Base-by-base conservation (phyloP, 106 monocot species). In the Amphibolis antarctica region DNA sequence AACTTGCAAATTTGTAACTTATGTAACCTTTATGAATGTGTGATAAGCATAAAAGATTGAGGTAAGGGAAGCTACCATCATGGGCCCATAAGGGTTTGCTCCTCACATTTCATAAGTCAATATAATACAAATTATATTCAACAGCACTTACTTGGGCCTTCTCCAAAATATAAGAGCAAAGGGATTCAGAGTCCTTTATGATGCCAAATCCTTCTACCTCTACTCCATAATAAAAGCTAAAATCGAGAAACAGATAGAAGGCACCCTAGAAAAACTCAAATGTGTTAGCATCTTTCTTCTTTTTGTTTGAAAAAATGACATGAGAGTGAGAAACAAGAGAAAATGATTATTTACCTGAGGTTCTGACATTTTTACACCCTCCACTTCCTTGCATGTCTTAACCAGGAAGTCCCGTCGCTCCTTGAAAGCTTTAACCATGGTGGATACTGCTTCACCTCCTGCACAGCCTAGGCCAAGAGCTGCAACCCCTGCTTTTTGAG, bases 401-500 rank as follows among this genome's bases (percentile, higher is more conserved):
- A 93, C 80, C 12, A 93, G 69, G 70, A 82, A 85, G 58, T 93
- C 82, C 3, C 85, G 77, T 12, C 92, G 65, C 51, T 93, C 85
- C 63, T 60, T 69, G 78, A 85, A 93, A 55, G 92, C 92, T 63
- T 80, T 88, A 19, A 88, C 92, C 92, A 93, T 93, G 26, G 70
- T 85, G 59, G 80, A 15, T 28, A 93, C 85, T 0, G 66, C 80
- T 74, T 85, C 82, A 44, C 92, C 92, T 44, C 92, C 92, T n/a
- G 88, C 92, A 78, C 80, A 78, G 24, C 92, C 92, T n/a, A 93
- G 36, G 53, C 82, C 78, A 27, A 93, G 62, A 60, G 88, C 92
- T 43, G 88, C 85, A 56, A 93, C 48, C 36, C 92, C 92, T 46
- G 92, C 92, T 78, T 88, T 88, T 66, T 93, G 92, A 11, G 92